Evolutionary conservation across 1,139 yeast genomes (phyloP).

Genomic region (Lizanozyma gosingica): DNA sequence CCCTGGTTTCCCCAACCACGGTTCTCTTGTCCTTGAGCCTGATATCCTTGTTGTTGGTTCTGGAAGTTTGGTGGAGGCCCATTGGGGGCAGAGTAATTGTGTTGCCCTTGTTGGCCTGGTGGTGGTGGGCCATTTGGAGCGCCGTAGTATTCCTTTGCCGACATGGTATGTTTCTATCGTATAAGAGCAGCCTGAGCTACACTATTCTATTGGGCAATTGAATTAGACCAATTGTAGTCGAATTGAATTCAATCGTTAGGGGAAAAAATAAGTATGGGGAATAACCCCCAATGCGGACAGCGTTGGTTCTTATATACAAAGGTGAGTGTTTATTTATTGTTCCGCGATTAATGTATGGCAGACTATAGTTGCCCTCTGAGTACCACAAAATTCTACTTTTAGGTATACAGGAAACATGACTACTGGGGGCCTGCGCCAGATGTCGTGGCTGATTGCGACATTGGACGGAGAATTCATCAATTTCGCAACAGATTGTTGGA

Average conservation of each 20-base stretch:
- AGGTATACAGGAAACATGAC: too few species aligned
- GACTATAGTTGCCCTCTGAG: too few species aligned
- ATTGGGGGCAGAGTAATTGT: not conserved
- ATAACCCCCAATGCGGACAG: not conserved
- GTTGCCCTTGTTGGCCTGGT: not conserved
- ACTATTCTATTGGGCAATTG: too few species aligned
- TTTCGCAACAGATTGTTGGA: too few species aligned
- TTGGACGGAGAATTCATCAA: too few species aligned
- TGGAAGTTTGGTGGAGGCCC: not conserved
- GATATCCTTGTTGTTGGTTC: not conserved
- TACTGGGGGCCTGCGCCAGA: too few species aligned
- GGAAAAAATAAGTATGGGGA: not conserved
- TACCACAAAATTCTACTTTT: too few species aligned
- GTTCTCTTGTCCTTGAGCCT: not conserved
- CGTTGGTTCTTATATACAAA: not conserved
- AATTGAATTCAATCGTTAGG: not conserved
- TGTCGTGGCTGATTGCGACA: too few species aligned
- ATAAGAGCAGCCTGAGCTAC: not conserved
- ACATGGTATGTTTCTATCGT: not conserved
- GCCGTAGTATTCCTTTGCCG: not conserved
- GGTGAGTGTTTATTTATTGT: too few species aligned
- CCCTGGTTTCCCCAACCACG: conserved; percentile 14
- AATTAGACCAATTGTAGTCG: too few species aligned
- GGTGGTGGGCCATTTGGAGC: not conserved
- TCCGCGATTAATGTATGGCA: too few species aligned